phyloP scores from a whole-genome alignment of 768 basidiomycete species.

The Phaeotremella fagi region DNA sequence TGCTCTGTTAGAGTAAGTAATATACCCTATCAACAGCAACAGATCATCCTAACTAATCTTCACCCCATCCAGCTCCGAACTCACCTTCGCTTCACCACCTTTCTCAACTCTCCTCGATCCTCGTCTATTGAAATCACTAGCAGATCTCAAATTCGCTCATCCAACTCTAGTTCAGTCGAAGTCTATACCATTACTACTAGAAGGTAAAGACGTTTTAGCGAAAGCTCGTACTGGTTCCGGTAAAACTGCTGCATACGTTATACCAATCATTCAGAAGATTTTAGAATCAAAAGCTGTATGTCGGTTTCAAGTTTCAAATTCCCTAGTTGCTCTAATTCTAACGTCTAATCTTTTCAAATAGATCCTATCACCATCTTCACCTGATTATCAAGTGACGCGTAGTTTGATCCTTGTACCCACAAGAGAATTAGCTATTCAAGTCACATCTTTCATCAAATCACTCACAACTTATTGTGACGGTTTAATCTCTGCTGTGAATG shows the following conservation, averaged over 20 bases:
- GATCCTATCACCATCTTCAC: slow-evolving; percentile 17
- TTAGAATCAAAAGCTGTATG: slow-evolving; percentile 68
- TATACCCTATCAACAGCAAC: neutral
- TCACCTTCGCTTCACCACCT: slow-evolving; percentile 50
- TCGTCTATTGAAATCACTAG: slow-evolving; percentile 79
- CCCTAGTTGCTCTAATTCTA: slow-evolving; percentile 8
- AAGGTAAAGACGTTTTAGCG: slow-evolving; percentile 82
- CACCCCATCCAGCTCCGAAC: slow-evolving; percentile 19
- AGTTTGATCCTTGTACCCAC: slow-evolving; percentile 64
- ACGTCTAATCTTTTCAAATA: slow-evolving; percentile 2
- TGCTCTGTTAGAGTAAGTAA: slow-evolving; percentile 24
- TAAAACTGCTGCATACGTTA: slow-evolving; percentile 92
- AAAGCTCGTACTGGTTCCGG: slow-evolving; percentile 93
- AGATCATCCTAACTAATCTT: too few species aligned
- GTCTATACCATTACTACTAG: slow-evolving; percentile 85
- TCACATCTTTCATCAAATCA: slow-evolving; percentile 61
- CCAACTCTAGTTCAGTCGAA: slow-evolving; percentile 90
- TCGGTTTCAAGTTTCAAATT: slow-evolving; percentile 3
- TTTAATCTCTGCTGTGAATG: slow-evolving; percentile 64
- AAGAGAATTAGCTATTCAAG: slow-evolving; percentile 87
- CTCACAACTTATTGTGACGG: slow-evolving; percentile 73
- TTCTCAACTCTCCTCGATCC: slow-evolving; percentile 78
- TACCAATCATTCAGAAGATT: slow-evolving; percentile 86
- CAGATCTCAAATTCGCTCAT: slow-evolving; percentile 79
- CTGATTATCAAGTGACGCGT: slow-evolving; percentile 59